These are phyloP conservation scores for Anacardium occidentale DNA, from an alignment of 345 rosid species.

Conservation along the genomic window DNA sequence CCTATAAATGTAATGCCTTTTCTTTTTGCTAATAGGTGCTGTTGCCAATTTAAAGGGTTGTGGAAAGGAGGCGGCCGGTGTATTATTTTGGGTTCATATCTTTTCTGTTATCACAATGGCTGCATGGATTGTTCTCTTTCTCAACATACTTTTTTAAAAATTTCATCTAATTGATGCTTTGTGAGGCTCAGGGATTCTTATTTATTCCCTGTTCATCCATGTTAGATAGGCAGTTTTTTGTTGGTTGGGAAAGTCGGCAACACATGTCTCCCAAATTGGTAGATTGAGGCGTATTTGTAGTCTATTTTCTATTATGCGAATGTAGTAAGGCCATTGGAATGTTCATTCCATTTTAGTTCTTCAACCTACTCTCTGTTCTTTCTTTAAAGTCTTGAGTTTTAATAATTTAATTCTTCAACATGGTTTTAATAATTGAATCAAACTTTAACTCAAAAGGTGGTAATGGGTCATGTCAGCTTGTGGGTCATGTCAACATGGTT, in stretches of 20 bases:
- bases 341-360: neutral
- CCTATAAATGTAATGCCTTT: neutral
- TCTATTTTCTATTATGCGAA: too few relatives aligned
- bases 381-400: too few relatives aligned
- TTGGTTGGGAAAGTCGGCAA: neutral
- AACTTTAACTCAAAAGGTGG: too few relatives aligned
- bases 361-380: neutral
- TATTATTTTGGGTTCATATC: constrained; percentile 96
- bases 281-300: neutral
- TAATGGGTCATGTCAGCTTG: too few relatives aligned
- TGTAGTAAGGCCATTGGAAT: neutral
- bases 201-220: neutral
- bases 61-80: constrained; percentile 96
- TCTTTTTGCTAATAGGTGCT: constrained; percentile 53
- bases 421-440: too few relatives aligned
- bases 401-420: too few relatives aligned
- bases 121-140: constrained; percentile 85
- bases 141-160: constrained; percentile 72
- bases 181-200: neutral
- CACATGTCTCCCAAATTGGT: neutral
- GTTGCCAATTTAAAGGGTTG: constrained; percentile 95
- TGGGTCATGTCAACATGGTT: too few relatives aligned
- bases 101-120: constrained; percentile 93
- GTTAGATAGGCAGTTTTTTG: too few relatives aligned
- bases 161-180: neutral